These are phyloP conservation scores for Penicillium aurantiogriseum DNA, from an alignment of 2,329 filamentous ascomycete genomes.

Conservation along the genomic window DNA sequence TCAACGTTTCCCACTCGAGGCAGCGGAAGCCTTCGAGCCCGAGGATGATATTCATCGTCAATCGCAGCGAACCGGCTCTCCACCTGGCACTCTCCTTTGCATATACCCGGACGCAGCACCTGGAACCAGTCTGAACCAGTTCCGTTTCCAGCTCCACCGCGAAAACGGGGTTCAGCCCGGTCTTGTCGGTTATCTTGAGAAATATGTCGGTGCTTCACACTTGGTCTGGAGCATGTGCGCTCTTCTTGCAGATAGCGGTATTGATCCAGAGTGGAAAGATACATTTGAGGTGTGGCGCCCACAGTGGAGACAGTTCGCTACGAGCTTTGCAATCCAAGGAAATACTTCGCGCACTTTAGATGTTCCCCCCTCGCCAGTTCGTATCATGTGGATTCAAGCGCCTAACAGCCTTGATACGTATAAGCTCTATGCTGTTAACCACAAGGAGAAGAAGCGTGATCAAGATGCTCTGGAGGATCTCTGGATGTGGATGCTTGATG, in stretches of 20 bases:
- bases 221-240: constrained; percentile 5
- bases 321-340: not conserved
- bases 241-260: not conserved
- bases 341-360: not conserved
- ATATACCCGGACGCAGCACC: not conserved
- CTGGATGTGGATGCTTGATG: not conserved
- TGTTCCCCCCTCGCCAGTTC: not conserved
- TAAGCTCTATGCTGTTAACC: not conserved
- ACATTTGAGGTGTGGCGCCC: not conserved
- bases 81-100: not conserved
- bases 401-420: not conserved
- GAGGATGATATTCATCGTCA: not conserved
- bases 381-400: not conserved
- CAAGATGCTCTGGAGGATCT: not conserved
- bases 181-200: not conserved
- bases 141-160: not conserved
- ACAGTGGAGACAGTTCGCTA: not conserved
- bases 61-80: not conserved
- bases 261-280: not conserved
- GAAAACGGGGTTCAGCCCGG: not conserved
- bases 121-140: not conserved
- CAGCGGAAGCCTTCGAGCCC: not conserved
- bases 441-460: not conserved
- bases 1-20: not conserved
- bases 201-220: not conserved